These are phyloP conservation scores for Phytopythium mirpurense DNA, from an alignment of 352 stramenopile species.

Conservation along the genomic window DNA sequence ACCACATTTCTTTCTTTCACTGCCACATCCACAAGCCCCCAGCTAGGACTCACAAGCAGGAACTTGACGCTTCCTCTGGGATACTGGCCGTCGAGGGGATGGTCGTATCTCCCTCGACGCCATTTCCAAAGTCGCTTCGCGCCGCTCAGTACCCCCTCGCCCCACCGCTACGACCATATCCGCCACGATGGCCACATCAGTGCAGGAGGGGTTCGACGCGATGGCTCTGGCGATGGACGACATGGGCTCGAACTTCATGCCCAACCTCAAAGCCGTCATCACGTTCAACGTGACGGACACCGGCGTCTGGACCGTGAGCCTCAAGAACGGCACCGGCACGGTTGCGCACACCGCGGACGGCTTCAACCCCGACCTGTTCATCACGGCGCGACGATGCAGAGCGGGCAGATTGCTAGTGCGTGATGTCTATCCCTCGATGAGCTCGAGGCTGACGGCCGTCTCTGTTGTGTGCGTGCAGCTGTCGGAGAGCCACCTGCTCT, in stretches of 20 bases:
- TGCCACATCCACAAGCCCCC: no score
- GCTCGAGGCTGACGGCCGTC: no score
- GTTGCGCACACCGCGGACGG: slow-evolving; percentile 33
- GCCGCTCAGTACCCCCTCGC: not conserved
- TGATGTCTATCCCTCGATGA: no score
- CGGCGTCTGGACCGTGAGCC: slow-evolving; percentile 68
- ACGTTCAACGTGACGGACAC: slow-evolving; percentile 73
- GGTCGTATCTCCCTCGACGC: no score
- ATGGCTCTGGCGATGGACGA: slow-evolving; percentile 67
- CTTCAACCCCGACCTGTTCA: slow-evolving; percentile 73
- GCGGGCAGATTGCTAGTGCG: no score
- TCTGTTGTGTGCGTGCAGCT: slow-evolving; percentile 21
- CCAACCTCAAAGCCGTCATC: slow-evolving; percentile 72
- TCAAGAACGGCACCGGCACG: slow-evolving; percentile 70
- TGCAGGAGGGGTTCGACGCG: slow-evolving; percentile 59
- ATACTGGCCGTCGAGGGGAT: no score
- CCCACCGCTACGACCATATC: not conserved
- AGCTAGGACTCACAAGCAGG: no score
- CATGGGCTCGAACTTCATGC: slow-evolving; percentile 59
- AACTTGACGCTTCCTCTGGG: no score
- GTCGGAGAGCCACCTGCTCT: slow-evolving; percentile 67
- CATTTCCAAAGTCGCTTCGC: slow-evolving; percentile 15
- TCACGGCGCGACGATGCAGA: slow-evolving; percentile 30
- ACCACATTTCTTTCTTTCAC: no score
- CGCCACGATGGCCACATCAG: slow-evolving; percentile 26